Base-by-base conservation (phyloP, 208 protist species). In the Sergeia podlipaevii region DNA sequence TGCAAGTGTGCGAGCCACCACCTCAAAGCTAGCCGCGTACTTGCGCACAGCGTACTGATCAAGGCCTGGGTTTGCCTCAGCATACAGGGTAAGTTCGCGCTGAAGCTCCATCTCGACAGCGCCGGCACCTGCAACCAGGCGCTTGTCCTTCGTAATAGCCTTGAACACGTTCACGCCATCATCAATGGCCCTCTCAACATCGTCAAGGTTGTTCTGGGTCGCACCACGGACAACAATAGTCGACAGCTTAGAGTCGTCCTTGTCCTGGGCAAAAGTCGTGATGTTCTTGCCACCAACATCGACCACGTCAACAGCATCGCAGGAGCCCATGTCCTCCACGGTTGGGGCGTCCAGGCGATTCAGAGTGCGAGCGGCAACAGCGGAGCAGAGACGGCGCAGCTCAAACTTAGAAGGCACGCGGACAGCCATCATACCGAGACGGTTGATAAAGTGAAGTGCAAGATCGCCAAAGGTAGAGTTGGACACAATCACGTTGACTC, bases 401-500 rank as follows among this genome's bases (percentile, higher is more conserved):
- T 99, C 97, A 77, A 99, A 99, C 85, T 99, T 99, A 18, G 97
- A 99, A 37, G 89, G 70, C 30, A 99, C 78, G 55, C 98, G 98
- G 11, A 99, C 71, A 8, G 91, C 97, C 96, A 99, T 99, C 47
- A 99, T 98, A 7, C 86, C 80, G 51, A 97, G 82, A 57, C 96
- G 96, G 56, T 99, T 98, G 34, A 99, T 78, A 74, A 98, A 99
- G 78, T 99, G 99, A 13, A 99, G 52, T 13, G 98, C 97, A 20
- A 99, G 85, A 51, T 99, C 99, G 37, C 97, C 93, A 60, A 99
- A 96, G 17, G 77, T 97, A 20, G 87, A 91, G 55, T 98, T 98
- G 24, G 94, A 98, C 20, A 99, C 97, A 38, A 99, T 80, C 23
- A 99, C 86, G 60, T 99, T 99, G 17, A 96, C 91, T 24, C 99